Evolutionary conservation across 2,329 filamentous ascomycete genomes (phyloP), one percentile per base, ranked within the genome.

Genomic region (Neonectria coccinea): DNA sequence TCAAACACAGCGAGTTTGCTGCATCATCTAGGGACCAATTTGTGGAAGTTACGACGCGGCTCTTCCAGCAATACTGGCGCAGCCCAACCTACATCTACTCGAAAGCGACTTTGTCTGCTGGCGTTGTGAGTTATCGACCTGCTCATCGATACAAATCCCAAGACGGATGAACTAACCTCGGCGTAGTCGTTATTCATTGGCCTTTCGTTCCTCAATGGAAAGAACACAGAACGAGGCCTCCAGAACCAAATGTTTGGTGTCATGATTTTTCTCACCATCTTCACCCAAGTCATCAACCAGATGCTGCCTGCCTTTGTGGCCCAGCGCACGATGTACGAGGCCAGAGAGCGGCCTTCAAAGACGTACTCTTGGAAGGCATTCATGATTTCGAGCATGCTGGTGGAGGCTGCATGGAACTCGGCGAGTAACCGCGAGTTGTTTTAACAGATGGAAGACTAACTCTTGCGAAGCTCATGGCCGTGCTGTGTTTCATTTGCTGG

Each of bases 281-380:
- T 92, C 77, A 86, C 86, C 41, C 84, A 86, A 58, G 77, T 91
- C 53, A 83, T 87, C 3, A 85, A 89, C 65, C 87, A 89, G 67
- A 88, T 89, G 69, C 90, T 91, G 86, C 90, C 90, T 2, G 86
- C 89, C 64, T 92, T 92, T 69, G 86, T 91, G 56, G 84, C 86
- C 1, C 89, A 91, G 70, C 86, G 90, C 50, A 83, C 87, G 14
- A 80, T 92, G 4, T 92, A 92, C 75, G 90, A 92, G 77, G 84
- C 87, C 18, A 87, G 88, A 47, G 89, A 91, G 75, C 83, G 88
- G 2, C 88, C 88, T 0, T 87, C 85, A 20, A 89, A 89, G 74
- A 83, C 87, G 0, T 91, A 91, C 76, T 86, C 85, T 18, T 91
- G 89, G 89, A 83, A 86, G 62, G 85, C 87, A 1, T 91, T 91